These are phyloP conservation scores for Penicillium roqueforti DNA, from an alignment of 495 filamentous ascomycete genomes.

Conservation along the genomic window DNA sequence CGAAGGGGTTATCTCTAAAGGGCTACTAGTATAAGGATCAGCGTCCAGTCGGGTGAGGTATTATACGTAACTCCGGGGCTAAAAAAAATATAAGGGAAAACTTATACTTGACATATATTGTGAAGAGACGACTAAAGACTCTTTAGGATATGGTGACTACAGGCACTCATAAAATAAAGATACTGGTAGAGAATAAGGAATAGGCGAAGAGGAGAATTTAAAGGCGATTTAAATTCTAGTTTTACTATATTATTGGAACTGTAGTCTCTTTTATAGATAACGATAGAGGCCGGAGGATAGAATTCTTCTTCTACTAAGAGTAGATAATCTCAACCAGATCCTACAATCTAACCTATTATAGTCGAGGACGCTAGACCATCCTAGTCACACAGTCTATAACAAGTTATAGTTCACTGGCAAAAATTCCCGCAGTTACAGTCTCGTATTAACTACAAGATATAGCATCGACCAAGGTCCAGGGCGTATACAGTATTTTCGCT, in stretches of 20 bases:
- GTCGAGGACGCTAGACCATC: not conserved
- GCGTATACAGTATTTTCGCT: constrained; percentile 5
- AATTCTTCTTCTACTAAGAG: not conserved
- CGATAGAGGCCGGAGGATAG: not conserved
- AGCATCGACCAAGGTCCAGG: not conserved
- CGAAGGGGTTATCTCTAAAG: not conserved
- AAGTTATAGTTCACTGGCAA: not conserved
- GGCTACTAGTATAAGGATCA: not conserved
- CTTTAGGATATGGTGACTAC: not conserved
- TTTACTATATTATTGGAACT: not conserved
- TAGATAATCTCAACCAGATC: not conserved
- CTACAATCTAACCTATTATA: too few species aligned
- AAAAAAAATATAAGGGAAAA: not conserved
- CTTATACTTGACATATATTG: not conserved
- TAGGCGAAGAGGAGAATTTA: not conserved
- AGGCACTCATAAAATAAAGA: not conserved
- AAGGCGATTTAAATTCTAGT: not conserved
- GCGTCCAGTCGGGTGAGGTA: not conserved
- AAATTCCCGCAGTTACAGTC: not conserved
- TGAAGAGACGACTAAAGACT: not conserved
- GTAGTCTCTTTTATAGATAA: not conserved
- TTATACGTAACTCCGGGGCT: too few species aligned
- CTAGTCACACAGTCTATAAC: not conserved
- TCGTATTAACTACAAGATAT: not conserved
- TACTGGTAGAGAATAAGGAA: not conserved